Conservation (phyloP, 169 alveolate species). For the Plasmodium blacklocki region DNA sequence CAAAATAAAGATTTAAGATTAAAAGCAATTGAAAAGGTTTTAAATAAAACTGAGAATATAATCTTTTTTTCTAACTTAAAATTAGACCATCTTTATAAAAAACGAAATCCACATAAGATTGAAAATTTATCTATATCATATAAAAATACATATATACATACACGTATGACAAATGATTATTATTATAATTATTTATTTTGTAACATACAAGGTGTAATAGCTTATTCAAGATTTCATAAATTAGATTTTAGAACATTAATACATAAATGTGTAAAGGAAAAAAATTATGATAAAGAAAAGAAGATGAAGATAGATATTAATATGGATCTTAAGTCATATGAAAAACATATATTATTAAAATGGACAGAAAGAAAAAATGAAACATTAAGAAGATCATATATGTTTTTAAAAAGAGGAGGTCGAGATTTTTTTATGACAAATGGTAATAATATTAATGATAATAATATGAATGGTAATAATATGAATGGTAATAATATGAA, state of each 20-base stretch:
- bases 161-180: slow-evolving; percentile 63
- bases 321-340: too few relatives aligned
- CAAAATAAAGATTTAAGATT: slow-evolving; percentile 25
- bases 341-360: too few relatives aligned
- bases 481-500: too few relatives aligned
- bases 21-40: background rate
- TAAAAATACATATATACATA: slow-evolving; percentile 43
- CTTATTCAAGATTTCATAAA: slow-evolving; percentile 62
- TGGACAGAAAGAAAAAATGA: too few relatives aligned
- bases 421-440: too few relatives aligned
- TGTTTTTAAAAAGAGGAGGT: too few relatives aligned
- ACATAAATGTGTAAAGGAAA: background rate
- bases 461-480: too few relatives aligned
- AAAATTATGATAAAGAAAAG: background rate
- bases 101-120: slow-evolving; percentile 67
- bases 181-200: slow-evolving; percentile 35
- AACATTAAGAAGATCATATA: too few relatives aligned
- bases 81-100: slow-evolving; percentile 30
- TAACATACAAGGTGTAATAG: slow-evolving; percentile 52
- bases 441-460: too few relatives aligned
- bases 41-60: slow-evolving; percentile 30
- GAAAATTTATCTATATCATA: slow-evolving; percentile 25
- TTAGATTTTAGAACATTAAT: slow-evolving; percentile 58
- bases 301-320: background rate
- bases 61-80: slow-evolving; percentile 41